A percentile compares a stretch with the other conserved stretches of the same genome.
phyloP scores from a whole-genome alignment of 2,329 filamentous ascomycete genomes.

The Blastomyces emzantsi region DNA sequence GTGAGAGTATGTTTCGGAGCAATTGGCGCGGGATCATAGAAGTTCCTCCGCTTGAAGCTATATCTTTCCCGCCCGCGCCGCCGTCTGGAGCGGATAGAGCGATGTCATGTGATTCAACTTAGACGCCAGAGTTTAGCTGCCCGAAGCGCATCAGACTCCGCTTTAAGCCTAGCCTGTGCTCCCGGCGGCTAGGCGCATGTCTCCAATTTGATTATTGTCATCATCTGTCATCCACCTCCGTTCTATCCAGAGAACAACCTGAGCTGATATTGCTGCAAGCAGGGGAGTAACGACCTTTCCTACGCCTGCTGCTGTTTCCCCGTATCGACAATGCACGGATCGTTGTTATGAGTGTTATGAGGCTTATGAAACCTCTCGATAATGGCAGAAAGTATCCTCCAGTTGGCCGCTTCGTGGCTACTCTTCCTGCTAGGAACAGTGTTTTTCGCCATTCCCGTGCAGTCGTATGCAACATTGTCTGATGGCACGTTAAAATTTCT shows the following conservation, averaged over 20 bases:
- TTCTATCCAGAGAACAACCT: background rate
- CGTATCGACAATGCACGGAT: background rate
- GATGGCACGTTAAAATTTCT: constrained; percentile 64
- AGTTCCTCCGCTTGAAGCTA: background rate
- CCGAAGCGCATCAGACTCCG: background rate
- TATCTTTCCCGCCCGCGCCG: background rate
- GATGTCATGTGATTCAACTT: background rate
- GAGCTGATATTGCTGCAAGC: background rate
- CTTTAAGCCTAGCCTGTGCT: background rate
- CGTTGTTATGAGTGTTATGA: background rate
- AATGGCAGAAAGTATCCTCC: constrained; percentile 1
- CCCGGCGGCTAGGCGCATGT: background rate
- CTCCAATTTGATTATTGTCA: background rate
- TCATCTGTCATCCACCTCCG: background rate
- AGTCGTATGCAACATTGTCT: constrained; percentile 55
- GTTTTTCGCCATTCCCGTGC: constrained; percentile 20
- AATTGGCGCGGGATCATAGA: background rate
- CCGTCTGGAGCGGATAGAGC: background rate
- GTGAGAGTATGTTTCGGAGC: background rate
- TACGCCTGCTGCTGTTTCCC: no score
- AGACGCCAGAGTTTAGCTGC: background rate
- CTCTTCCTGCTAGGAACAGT: constrained; percentile 21
- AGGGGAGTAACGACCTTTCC: background rate
- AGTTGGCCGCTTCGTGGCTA: background rate
- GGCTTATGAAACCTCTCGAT: background rate